Percentiles rank a stretch among this genome's conserved stretches.
Evolutionary conservation across 345 rosid species (phyloP).

Genomic region (Brassica juncea): DNA sequence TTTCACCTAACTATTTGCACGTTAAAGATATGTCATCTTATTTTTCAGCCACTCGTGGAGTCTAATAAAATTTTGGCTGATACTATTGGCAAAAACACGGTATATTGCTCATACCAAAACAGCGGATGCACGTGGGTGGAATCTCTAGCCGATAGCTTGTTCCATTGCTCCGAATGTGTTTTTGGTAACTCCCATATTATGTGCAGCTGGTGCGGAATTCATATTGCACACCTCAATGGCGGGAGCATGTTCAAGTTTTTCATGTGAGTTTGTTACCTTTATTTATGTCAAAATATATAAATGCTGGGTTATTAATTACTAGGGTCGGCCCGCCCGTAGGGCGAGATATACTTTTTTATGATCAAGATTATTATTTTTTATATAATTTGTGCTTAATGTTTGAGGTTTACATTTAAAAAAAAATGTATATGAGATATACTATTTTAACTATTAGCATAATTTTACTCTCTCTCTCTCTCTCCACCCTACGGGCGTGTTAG

Average conservation of each 20-base stretch:
- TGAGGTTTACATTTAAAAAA: too few relatives aligned
- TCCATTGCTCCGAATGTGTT: constrained; percentile 71
- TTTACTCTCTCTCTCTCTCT: too few relatives aligned
- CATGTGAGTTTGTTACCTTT: constrained; percentile 53
- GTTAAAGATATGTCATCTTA: neutral
- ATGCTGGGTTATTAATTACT: neutral
- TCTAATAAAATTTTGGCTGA: constrained; percentile 65
- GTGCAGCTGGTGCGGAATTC: constrained; percentile 66
- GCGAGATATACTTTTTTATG: too few relatives aligned
- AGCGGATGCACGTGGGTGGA: constrained; percentile 92
- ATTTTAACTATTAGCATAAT: too few relatives aligned
- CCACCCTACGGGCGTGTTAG: too few relatives aligned
- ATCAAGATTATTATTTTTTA: too few relatives aligned
- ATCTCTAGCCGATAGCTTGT: constrained; percentile 56
- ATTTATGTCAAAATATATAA: neutral
- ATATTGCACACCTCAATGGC: constrained; percentile 65
- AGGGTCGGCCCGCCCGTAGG: too few relatives aligned
- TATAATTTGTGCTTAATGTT: too few relatives aligned
- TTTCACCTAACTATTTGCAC: neutral
- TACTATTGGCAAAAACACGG: constrained; percentile 55
- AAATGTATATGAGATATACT: too few relatives aligned
- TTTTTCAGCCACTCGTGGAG: constrained; percentile 62
- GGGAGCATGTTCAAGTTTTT: constrained; percentile 77
- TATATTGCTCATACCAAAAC: constrained; percentile 66
- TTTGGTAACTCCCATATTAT: constrained; percentile 74